Percentiles rank a stretch among this genome's conserved stretches.
Evolutionary conservation across 2,329 filamentous ascomycete species (phyloP).

Genomic region (Talaromyces pinophilus): DNA sequence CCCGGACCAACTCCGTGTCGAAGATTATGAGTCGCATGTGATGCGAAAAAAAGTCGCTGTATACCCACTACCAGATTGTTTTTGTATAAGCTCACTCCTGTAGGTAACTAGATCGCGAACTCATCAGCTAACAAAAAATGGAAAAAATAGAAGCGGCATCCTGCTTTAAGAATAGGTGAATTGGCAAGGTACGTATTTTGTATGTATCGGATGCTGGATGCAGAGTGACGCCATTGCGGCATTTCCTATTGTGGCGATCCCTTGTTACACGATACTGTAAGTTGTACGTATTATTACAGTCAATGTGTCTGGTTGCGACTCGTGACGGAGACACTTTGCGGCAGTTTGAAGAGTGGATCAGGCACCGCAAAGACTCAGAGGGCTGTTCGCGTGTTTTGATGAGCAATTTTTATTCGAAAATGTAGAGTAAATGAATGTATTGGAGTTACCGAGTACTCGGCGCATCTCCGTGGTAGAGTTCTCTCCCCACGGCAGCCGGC

Average conservation of each 20-base stretch:
- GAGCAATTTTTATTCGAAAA: not conserved
- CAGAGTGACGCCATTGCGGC: conserved; percentile 11
- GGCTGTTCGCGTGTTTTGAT: not conserved
- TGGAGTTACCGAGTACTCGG: not conserved
- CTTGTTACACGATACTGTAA: not conserved
- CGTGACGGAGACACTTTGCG: not conserved
- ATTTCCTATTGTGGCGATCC: conserved; percentile 22
- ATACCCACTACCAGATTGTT: not conserved
- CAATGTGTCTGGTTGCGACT: conserved; percentile 1
- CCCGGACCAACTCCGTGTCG: conserved; percentile 11
- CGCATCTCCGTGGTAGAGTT: conserved; percentile 2
- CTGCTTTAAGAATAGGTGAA: not conserved
- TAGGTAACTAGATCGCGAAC: not conserved
- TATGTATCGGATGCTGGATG: not conserved
- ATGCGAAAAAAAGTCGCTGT: conserved; percentile 4
- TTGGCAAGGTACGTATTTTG: not conserved
- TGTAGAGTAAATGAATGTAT: not conserved
- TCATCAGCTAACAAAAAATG: not conserved
- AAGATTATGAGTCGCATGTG: conserved; percentile 3
- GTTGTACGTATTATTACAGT: not conserved
- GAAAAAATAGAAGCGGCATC: not conserved
- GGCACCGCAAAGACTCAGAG: not conserved
- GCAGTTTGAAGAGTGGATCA: not conserved
- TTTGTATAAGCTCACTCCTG: not conserved
- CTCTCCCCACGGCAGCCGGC: not conserved